Conservation (phyloP, 2,329 filamentous ascomycete genomes). For the Monosporascus sp. region DNA sequence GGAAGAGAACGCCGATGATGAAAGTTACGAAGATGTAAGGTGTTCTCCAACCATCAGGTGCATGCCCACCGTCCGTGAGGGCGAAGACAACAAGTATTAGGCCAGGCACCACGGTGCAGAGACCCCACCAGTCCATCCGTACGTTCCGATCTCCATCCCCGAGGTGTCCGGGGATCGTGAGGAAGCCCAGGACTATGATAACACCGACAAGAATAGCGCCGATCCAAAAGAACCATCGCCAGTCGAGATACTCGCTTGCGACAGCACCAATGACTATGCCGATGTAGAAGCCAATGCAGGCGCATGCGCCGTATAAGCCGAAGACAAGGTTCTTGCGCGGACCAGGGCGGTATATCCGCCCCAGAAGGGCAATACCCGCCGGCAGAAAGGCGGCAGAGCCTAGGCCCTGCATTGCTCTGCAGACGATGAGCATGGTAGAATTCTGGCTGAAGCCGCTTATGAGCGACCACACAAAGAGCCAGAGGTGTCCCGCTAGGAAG, state of each 20-base stretch:
- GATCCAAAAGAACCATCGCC: slow-evolving; percentile 67
- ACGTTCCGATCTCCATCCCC: slow-evolving; percentile 28
- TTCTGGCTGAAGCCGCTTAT: slow-evolving; percentile 64
- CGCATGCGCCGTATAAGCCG: slow-evolving; percentile 51
- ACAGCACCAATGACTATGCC: slow-evolving; percentile 64
- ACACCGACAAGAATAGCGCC: slow-evolving; percentile 38
- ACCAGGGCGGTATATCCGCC: slow-evolving; percentile 60
- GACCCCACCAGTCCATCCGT: slow-evolving; percentile 67
- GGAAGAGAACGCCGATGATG: slow-evolving; percentile 53
- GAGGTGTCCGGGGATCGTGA: slow-evolving; percentile 25
- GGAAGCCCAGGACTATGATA: slow-evolving; percentile 17
- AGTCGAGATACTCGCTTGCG: slow-evolving; percentile 51
- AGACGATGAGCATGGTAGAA: slow-evolving; percentile 66
- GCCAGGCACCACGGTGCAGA: slow-evolving; percentile 55
- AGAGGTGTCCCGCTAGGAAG: slow-evolving; percentile 54
- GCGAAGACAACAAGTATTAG: slow-evolving; percentile 68
- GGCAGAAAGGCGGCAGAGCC: slow-evolving; percentile 69
- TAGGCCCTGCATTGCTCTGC: slow-evolving; percentile 68
- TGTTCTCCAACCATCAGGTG: slow-evolving; percentile 64
- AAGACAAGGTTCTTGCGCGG: slow-evolving; percentile 64
- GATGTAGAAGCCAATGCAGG: slow-evolving; percentile 49
- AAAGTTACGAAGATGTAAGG: slow-evolving; percentile 67
- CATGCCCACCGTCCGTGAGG: slow-evolving; percentile 67
- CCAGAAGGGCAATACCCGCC: slow-evolving; percentile 61
- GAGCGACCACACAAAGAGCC: slow-evolving; percentile 66